Evolutionary conservation across 371 early-diverging fungal species (phyloP), one percentile per base, ranked within the genome.

Genomic region (Haplosporangium sp.): DNA sequence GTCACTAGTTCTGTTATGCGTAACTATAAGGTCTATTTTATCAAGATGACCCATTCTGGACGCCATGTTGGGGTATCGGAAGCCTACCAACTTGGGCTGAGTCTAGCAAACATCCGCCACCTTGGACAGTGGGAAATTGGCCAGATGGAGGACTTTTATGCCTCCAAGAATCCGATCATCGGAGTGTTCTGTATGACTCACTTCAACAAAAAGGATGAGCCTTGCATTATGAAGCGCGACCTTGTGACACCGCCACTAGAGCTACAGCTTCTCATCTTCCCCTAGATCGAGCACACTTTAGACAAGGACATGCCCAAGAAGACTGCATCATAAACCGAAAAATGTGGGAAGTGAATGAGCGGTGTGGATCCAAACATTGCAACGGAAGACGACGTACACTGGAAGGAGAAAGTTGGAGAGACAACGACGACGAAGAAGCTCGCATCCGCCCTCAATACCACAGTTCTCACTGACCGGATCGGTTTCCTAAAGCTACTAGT

Each of bases 131-230:
- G 73, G 67, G 59, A 42, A 4, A 62, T 54, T 54, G 64, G 67
- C 1, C 62, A 63, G 29, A 73, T 62, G 67, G 73, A 73, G 53
- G 11, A 13, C 21, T 54, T 67, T 13, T 60, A 64, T 45, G 60
- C 51, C 1, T 67, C 67, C 20, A 50, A 67, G 51, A 67, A 63
- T 37, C 74, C 64, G 2, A 55, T 64, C 52, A 59, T 45, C 13
- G 64, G 74, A 6, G 64, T 55, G 9, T 74, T 64, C 29, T 63
- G 59, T 13, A 67, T 74, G 74, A 64, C 74, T 4, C 68, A 60
- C 18, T 74, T 74, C 53, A 65, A 63, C 55, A 51, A 67, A 9
- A 16, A 16, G 9, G 46, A 62, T 6, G 52, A 74, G 37, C 64
- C 60, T 0, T 67, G 60, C 16, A 13, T 68, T 40, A 46, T 74